phyloP scores from a whole-genome alignment of 495 filamentous ascomycete species.

The Thermothielavioides terrestris region DNA sequence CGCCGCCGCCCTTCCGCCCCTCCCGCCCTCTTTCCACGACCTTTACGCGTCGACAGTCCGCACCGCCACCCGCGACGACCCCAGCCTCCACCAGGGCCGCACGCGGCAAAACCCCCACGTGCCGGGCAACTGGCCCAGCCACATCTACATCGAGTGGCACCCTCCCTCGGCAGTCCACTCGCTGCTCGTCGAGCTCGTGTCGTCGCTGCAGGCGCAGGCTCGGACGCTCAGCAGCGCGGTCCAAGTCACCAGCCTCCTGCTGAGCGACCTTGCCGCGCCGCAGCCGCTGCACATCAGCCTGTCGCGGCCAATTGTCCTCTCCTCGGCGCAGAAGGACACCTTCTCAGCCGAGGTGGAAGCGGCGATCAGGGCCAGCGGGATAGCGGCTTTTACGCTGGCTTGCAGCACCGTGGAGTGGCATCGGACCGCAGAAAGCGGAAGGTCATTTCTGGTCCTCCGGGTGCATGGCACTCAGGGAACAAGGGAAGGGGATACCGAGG shows the following conservation, averaged over 20 bases:
- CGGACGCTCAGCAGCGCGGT: not conserved
- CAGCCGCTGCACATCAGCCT: constrained; percentile 85
- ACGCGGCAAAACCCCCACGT: constrained; percentile 75
- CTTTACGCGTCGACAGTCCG: constrained; percentile 77
- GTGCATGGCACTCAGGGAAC: constrained; percentile 20
- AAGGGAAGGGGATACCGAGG: not conserved
- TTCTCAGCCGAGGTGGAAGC: constrained; percentile 47
- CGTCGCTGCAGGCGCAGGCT: constrained; percentile 21
- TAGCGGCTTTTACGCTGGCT: constrained; percentile 30
- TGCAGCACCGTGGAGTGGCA: constrained; percentile 32
- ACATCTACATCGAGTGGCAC: constrained; percentile 89
- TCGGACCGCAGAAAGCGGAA: constrained; percentile 51
- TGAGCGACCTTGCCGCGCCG: constrained; percentile 67
- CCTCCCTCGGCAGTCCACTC: constrained; percentile 50
- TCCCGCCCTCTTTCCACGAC: constrained; percentile 77
- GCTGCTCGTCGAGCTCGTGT: constrained; percentile 46
- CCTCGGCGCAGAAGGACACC: constrained; percentile 51
- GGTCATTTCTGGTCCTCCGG: constrained; percentile 80
- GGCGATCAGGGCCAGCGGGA: constrained; percentile 15
- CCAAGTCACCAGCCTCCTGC: constrained; percentile 53
- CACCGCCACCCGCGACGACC: constrained; percentile 69
- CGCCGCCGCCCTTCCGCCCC: constrained; percentile 53
- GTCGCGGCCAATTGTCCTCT: constrained; percentile 62
- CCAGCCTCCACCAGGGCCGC: constrained; percentile 73
- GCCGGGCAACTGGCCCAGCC: constrained; percentile 85